Evolutionary conservation across 1,284 basidiomycete species (phyloP).

Genomic region (Ganoderma lingzhi): DNA sequence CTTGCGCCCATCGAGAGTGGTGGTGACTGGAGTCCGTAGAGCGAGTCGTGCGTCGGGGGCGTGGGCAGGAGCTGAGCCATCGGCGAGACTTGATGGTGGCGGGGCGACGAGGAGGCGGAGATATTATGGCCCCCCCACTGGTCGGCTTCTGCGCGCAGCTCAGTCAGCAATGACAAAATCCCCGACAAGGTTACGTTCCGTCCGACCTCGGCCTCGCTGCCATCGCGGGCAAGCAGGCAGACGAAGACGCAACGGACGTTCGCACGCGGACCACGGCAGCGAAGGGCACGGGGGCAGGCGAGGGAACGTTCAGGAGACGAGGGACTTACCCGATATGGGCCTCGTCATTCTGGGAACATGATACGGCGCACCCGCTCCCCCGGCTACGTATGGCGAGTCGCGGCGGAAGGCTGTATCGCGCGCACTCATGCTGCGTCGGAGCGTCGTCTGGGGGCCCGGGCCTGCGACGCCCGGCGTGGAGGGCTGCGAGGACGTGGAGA

Average conservation of each 20-base stretch:
- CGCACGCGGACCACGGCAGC: conserved; percentile 9
- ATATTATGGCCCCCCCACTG: conserved; percentile 27
- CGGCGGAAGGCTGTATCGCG: conserved; percentile 29
- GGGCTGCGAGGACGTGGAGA: conserved; percentile 26
- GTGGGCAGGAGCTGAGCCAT: conserved; percentile 12
- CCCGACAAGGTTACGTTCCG: conserved; percentile 30
- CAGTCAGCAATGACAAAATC: conserved; percentile 24
- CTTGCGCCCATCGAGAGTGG: conserved; percentile 23
- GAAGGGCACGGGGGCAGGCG: conserved; percentile 22
- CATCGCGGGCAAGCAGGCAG: neutral
- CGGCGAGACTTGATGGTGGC: conserved; percentile 19
- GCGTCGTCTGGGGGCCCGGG: conserved; percentile 37
- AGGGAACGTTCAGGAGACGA: conserved; percentile 13
- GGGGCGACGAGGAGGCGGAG: conserved; percentile 24
- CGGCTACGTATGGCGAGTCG: conserved; percentile 12
- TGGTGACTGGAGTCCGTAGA: conserved; percentile 24
- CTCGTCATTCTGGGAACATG: conserved; percentile 26
- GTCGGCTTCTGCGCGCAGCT: conserved; percentile 26
- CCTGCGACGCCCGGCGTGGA: conserved; percentile 36
- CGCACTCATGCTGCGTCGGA: conserved; percentile 34
- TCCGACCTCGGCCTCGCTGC: neutral
- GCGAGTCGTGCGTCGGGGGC: conserved; percentile 19
- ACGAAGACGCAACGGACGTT: conserved; percentile 9
- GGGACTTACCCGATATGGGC: conserved; percentile 28
- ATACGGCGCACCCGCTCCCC: conserved; percentile 18